Conservation (phyloP, 257 asterid genomes). For the Fraxinus americana region DNA sequence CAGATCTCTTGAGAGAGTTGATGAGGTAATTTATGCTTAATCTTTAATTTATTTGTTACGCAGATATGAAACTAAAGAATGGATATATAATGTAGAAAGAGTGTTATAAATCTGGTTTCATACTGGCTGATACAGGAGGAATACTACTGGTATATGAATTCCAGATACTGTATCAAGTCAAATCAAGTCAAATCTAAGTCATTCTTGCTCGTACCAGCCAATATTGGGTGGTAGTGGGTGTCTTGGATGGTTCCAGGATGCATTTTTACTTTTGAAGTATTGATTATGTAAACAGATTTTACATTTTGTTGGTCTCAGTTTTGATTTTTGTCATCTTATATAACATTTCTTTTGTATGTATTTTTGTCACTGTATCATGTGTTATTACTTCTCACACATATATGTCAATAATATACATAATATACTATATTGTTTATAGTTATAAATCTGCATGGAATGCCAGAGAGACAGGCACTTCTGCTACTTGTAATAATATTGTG, state of each 20-base stretch:
- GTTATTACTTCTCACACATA: not conserved
- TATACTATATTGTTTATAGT: not conserved
- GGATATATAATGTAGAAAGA: not conserved
- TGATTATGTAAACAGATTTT: not conserved
- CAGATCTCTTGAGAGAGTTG: constrained; percentile 78
- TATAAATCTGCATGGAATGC: not conserved
- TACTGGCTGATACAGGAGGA: constrained; percentile 1
- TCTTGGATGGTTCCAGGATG: not conserved
- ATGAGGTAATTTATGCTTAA: constrained; percentile 60
- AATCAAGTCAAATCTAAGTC: not conserved
- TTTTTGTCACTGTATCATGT: not conserved
- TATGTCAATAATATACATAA: not conserved
- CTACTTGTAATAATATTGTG: not conserved
- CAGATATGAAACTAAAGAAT: not conserved
- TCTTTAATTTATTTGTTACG: constrained; percentile 1
- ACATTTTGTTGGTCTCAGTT: not conserved
- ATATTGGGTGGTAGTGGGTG: not conserved
- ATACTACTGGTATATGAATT: not conserved
- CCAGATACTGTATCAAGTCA: not conserved
- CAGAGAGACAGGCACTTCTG: not conserved
- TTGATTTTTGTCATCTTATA: not conserved
- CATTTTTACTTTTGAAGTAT: not conserved
- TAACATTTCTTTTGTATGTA: not conserved
- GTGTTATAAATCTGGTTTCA: not conserved
- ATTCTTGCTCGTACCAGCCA: not conserved